Conservation (phyloP, 1,284 basidiomycete species). For the Papiliotrema laurentii region DNA sequence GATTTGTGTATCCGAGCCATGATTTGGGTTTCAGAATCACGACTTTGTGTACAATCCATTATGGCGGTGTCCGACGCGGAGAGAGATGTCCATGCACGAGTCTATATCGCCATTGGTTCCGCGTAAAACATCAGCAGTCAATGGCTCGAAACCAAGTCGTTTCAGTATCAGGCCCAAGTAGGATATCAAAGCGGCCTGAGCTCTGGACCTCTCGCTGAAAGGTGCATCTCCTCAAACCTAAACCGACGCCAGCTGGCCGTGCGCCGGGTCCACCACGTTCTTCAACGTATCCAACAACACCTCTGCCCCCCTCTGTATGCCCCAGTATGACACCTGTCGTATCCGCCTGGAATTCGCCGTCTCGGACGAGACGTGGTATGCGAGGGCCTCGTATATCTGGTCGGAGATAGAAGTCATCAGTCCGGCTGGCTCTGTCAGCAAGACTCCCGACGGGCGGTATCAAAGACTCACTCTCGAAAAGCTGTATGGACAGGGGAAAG, state of each 20-base stretch:
- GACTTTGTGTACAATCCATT: no score
- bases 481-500: conserved; percentile 9
- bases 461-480: conserved; percentile 35
- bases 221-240: neutral
- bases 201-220: no score
- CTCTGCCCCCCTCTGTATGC: conserved; percentile 66
- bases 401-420: conserved; percentile 40
- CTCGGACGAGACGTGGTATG: conserved; percentile 78
- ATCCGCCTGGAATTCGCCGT: conserved; percentile 80
- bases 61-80: no score
- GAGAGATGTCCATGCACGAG: no score
- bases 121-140: no score
- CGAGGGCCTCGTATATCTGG: conserved; percentile 78
- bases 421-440: conserved; percentile 23
- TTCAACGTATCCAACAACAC: conserved; percentile 60
- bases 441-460: neutral
- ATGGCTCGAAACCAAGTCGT: no score
- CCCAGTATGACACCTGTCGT: conserved; percentile 79
- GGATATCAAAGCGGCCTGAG: no score
- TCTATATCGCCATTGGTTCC: no score
- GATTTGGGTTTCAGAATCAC: no score
- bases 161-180: no score
- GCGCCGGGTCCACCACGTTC: conserved; percentile 53
- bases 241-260: conserved; percentile 22
- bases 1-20: no score